These are phyloP conservation scores for Pichia eremophila DNA, from an alignment of 805 yeast species.

Conservation along the genomic window DNA sequence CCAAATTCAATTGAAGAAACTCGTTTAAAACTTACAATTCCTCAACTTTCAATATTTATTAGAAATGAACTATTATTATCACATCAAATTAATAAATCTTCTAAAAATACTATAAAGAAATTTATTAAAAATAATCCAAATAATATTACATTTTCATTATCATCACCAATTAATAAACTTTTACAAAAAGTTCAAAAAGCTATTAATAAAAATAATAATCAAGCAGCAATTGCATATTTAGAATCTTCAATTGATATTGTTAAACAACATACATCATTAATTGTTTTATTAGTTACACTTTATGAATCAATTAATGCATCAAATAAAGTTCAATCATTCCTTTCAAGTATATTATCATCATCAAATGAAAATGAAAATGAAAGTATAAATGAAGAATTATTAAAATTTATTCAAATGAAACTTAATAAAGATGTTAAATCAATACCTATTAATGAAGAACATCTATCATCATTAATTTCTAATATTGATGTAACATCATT, in stretches of 20 bases:
- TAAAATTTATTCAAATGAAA: slow-evolving; percentile 13
- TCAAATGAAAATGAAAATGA: slow-evolving; percentile 3
- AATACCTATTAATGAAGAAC: slow-evolving; percentile 3
- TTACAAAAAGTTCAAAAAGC: slow-evolving; percentile 27
- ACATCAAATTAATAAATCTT: slow-evolving; percentile 29
- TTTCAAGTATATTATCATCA: slow-evolving; percentile 21
- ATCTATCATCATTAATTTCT: slow-evolving; percentile 20
- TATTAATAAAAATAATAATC: slow-evolving; percentile 21
- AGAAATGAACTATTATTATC: slow-evolving; percentile 39
- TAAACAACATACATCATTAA: slow-evolving; percentile 34
- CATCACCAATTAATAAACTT: slow-evolving; percentile 15
- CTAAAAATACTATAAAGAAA: slow-evolving; percentile 12
- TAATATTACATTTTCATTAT: neutral
- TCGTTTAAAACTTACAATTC: slow-evolving; percentile 26
- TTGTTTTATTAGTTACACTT: slow-evolving; percentile 39
- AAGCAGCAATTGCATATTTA: slow-evolving; percentile 28
- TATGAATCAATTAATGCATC: slow-evolving; percentile 34
- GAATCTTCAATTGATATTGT: slow-evolving; percentile 18
- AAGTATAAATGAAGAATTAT: slow-evolving; percentile 23
- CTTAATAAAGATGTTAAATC: neutral
- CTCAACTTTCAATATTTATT: slow-evolving; percentile 32
- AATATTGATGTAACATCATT: slow-evolving; percentile 26
- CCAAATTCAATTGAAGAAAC: slow-evolving; percentile 22
- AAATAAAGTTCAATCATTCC: slow-evolving; percentile 11
- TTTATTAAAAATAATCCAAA: slow-evolving; percentile 13